Evolutionary conservation across 2,329 filamentous ascomycete species (phyloP).

Genomic region (Calonectria pseudoreteaudii): DNA sequence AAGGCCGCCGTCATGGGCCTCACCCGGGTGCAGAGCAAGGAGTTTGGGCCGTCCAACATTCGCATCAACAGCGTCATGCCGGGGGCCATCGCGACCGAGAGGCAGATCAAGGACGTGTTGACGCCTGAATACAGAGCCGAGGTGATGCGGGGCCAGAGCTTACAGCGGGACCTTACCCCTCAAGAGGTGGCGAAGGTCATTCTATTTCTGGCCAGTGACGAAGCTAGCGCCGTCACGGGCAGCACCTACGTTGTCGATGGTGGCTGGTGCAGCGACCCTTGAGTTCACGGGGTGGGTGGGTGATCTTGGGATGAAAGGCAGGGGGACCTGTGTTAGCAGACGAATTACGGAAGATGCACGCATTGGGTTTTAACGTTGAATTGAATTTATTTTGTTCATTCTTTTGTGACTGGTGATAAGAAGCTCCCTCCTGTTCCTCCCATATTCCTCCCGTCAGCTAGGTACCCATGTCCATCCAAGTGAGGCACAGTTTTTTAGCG

Average conservation of each 20-base stretch:
- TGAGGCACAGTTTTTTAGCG: not conserved
- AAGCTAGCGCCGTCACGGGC: conserved; percentile 59
- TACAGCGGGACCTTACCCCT: conserved; percentile 55
- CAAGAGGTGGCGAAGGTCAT: conserved; percentile 60
- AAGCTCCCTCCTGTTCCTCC: too few species aligned
- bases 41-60: conserved; percentile 61
- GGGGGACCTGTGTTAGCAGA: too few species aligned
- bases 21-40: conserved; percentile 65
- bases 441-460: not conserved
- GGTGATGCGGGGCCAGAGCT: conserved; percentile 54
- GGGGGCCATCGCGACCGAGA: conserved; percentile 58
- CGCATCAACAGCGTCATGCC: conserved; percentile 64
- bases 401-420: not conserved
- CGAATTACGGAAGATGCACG: too few species aligned
- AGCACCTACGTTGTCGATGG: conserved; percentile 52
- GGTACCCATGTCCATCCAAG: not conserved
- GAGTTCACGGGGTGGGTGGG: not conserved
- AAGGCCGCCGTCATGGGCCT: conserved; percentile 68
- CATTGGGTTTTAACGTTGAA: too few species aligned
- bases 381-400: not conserved
- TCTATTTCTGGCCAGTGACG: conserved; percentile 59
- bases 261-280: conserved; percentile 45
- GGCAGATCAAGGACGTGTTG: conserved; percentile 56
- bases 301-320: not conserved
- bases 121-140: conserved; percentile 55